Evolutionary conservation across 169 alveolate genomes (phyloP).

Genomic region (Miamiensis avidus): DNA sequence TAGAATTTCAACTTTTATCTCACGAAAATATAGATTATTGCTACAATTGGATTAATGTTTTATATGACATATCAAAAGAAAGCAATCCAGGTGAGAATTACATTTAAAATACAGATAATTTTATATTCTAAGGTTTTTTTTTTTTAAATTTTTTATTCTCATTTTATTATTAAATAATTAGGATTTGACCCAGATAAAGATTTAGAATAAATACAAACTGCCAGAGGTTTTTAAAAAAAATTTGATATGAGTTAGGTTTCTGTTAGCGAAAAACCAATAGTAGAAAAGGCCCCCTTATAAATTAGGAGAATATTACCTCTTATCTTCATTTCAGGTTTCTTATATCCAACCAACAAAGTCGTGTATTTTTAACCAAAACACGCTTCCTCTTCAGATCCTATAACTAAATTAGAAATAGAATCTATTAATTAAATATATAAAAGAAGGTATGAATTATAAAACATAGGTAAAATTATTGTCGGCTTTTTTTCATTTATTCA

Average conservation of each 20-base stretch:
- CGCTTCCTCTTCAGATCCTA: conserved; percentile 68
- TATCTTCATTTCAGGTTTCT: conserved; percentile 69
- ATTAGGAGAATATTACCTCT: conserved; percentile 80
- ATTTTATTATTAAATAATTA: background rate
- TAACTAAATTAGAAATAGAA: conserved; percentile 46
- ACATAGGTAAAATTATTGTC: conserved; percentile 51
- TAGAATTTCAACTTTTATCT: too few relatives aligned
- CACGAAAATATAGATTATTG: too few relatives aligned
- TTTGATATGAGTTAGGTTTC: conserved; percentile 80
- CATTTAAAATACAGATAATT: too few relatives aligned
- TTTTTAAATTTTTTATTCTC: too few relatives aligned
- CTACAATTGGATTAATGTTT: too few relatives aligned
- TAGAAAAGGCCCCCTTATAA: conserved; percentile 51
- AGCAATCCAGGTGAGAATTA: too few relatives aligned
- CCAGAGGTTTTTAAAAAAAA: conserved; percentile 27
- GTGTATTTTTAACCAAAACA: conserved; percentile 82
- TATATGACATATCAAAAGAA: too few relatives aligned
- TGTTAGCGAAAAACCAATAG: conserved; percentile 76
- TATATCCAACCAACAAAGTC: conserved; percentile 74
- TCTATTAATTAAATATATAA: conserved; percentile 70
- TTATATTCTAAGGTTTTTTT: too few relatives aligned
- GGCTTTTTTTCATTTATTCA: background rate
- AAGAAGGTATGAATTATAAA: conserved; percentile 73
- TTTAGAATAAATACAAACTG: conserved; percentile 3
- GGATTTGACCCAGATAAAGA: conserved; percentile 27